Evolutionary conservation across 129 eudicot species (phyloP).

Genomic region (Arctium minus): DNA sequence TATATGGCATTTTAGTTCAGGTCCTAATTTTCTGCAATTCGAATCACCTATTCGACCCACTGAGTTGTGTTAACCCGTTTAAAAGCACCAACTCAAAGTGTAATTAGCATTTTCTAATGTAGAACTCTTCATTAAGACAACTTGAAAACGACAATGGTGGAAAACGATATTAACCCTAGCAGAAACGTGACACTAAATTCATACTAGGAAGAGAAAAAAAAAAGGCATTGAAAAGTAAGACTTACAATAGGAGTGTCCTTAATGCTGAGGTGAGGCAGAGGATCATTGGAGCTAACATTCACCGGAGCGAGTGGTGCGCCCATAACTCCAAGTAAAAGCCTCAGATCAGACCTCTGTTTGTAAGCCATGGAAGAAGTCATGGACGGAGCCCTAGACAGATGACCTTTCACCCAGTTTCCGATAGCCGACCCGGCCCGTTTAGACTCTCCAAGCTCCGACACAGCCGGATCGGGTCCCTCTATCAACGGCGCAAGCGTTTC

Average conservation of each 20-base stretch:
- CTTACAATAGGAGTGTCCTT: constrained; percentile 87
- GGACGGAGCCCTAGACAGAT: constrained; percentile 60
- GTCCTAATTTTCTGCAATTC: not conserved
- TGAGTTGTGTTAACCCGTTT: not conserved
- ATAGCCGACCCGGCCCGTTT: constrained; percentile 65
- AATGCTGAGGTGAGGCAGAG: constrained; percentile 70
- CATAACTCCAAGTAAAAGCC: constrained; percentile 84
- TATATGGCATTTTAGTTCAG: not conserved
- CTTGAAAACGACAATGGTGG: constrained; percentile 9
- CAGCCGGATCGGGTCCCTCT: constrained; percentile 89
- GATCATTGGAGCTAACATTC: constrained; percentile 50
- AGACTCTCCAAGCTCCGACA: constrained; percentile 41
- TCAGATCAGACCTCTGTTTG: constrained; percentile 68
- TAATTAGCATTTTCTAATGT: not conserved
- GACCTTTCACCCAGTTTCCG: constrained; percentile 70
- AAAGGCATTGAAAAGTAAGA: not conserved
- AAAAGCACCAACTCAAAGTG: not conserved
- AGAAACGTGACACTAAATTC: not conserved
- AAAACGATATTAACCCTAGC: constrained; percentile 8
- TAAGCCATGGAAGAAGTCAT: constrained; percentile 33
- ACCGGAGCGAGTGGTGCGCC: constrained; percentile 88
- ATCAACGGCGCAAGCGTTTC: constrained; percentile 65
- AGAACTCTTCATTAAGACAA: not conserved
- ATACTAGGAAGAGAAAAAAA: not conserved
- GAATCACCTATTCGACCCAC: not conserved